Conservation (phyloP, 148 eudicot genomes). For the Heliosperma pusillum region DNA sequence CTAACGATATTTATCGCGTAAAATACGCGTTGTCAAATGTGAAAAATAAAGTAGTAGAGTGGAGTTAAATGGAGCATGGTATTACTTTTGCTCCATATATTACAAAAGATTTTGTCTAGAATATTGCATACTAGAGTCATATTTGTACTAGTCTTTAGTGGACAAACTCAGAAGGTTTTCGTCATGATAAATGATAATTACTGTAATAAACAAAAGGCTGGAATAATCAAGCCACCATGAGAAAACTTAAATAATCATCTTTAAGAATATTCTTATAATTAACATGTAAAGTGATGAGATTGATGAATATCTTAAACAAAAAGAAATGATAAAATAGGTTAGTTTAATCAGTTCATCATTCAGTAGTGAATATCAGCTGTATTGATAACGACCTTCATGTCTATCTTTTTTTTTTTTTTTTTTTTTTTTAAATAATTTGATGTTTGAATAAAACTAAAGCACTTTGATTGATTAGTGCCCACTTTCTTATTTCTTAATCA, state of each 20-base stretch:
- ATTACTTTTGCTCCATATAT: too few species aligned
- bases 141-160: not conserved
- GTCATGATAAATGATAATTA: too few species aligned
- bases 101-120: not conserved
- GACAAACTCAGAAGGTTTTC: not conserved
- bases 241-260: not conserved
- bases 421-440: conserved; percentile 2
- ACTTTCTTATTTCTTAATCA: too few species aligned
- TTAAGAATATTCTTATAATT: not conserved
- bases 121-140: too few species aligned
- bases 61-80: too few species aligned
- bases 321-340: not conserved
- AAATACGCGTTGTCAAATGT: too few species aligned
- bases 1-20: too few species aligned
- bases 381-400: not conserved
- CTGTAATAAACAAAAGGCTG: not conserved
- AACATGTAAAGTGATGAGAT: not conserved
- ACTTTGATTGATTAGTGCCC: too few species aligned
- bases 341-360: not conserved
- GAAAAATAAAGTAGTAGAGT: too few species aligned
- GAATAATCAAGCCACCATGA: not conserved
- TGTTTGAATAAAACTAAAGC: not conserved
- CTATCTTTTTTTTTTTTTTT: not conserved
- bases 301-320: not conserved
- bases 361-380: conserved; percentile 8